Conservation (phyloP, 164 flowering plant genomes). For the Liriodendron chinense region DNA sequence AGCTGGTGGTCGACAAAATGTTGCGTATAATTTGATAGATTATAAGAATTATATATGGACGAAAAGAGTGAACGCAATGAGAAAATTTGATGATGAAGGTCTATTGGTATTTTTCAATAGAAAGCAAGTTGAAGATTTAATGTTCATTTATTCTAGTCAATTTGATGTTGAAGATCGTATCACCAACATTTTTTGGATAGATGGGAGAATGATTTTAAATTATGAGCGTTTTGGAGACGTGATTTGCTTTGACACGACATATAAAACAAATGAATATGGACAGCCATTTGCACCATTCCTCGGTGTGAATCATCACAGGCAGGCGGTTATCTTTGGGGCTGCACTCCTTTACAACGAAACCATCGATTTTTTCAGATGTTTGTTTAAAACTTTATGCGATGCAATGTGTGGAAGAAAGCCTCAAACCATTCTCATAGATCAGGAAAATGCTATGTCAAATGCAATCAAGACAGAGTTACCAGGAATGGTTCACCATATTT, state of each 20-base stretch:
- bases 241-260: constrained; percentile 8
- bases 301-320: constrained; percentile 11
- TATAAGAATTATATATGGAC: constrained; percentile 8
- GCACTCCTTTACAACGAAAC: neutral
- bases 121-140: constrained; percentile 3
- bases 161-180: constrained; percentile 5
- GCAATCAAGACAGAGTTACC: constrained; percentile 6
- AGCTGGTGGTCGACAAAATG: neutral
- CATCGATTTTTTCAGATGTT: neutral
- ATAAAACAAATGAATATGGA: constrained; percentile 1
- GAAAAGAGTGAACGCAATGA: neutral
- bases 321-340: constrained; percentile 1
- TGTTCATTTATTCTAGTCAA: constrained; percentile 1
- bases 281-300: constrained; percentile 5
- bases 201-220: constrained; percentile 6
- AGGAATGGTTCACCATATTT: neutral
- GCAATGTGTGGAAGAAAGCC: constrained; percentile 11
- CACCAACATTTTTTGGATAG: constrained; percentile 5
- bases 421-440: constrained; percentile 4
- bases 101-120: constrained; percentile 1
- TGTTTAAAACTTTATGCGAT: constrained; percentile 8
- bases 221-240: constrained; percentile 14
- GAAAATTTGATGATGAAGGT: constrained; percentile 1
- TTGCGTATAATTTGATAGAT: neutral
- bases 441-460: constrained; percentile 3